A percentile compares a stretch with the other conserved stretches of the same genome.
phyloP scores from a whole-genome alignment of 179 eudicot species.

The Monotropa hypopitys region DNA sequence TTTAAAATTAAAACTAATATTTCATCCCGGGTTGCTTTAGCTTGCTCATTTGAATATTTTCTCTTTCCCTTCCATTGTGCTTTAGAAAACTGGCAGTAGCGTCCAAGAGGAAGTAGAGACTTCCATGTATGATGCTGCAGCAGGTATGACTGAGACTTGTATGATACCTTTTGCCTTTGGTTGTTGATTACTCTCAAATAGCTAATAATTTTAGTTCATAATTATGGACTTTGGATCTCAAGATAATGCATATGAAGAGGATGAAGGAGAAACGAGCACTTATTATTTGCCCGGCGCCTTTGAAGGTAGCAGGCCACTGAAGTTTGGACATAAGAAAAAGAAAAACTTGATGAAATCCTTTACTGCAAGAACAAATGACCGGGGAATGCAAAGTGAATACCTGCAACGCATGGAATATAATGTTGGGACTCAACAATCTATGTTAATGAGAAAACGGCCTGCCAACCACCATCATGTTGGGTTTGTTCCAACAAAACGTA shows the following conservation, averaged over 20 bases:
- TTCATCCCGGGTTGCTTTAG: slow-evolving; percentile 1
- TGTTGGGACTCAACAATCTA: slow-evolving; percentile 35
- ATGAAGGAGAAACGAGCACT: slow-evolving; percentile 62
- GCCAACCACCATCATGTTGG: slow-evolving; percentile 48
- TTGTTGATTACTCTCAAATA: not conserved
- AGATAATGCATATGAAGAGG: slow-evolving; percentile 63
- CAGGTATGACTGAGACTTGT: slow-evolving; percentile 39
- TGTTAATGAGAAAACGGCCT: slow-evolving; percentile 49
- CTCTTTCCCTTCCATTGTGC: not conserved
- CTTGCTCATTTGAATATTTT: slow-evolving; percentile 1
- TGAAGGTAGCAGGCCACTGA: slow-evolving; percentile 40
- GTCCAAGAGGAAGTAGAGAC: slow-evolving; percentile 60
- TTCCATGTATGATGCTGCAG: slow-evolving; percentile 47
- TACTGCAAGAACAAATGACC: slow-evolving; percentile 44
- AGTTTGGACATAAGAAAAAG: slow-evolving; percentile 42
- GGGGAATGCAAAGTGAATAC: slow-evolving; percentile 40
- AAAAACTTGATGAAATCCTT: slow-evolving; percentile 33
- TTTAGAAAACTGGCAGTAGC: slow-evolving; percentile 46
- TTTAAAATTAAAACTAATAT: not conserved
- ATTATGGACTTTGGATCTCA: slow-evolving; percentile 41
- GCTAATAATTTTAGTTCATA: slow-evolving; percentile 4
- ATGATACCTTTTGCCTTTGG: slow-evolving; percentile 21
- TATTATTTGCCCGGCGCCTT: slow-evolving; percentile 41
- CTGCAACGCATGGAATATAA: slow-evolving; percentile 47
- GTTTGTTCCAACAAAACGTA: slow-evolving; percentile 74